Conservation (phyloP, 768 basidiomycete genomes). For the Suillus weaverae region DNA sequence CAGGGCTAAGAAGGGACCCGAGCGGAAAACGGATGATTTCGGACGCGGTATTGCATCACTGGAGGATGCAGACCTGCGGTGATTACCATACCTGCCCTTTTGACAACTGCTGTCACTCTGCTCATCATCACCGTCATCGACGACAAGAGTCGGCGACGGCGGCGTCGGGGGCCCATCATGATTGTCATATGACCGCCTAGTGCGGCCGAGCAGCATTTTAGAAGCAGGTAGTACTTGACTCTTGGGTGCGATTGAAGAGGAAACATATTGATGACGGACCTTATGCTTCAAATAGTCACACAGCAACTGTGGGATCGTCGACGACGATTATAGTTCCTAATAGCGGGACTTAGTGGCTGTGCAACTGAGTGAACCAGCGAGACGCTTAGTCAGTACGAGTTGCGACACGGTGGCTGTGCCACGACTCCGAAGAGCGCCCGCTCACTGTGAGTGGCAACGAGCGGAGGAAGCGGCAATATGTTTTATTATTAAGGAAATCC, state of each 20-base stretch:
- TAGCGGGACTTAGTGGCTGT: background rate
- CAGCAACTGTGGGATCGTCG: background rate
- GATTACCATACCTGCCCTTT: slow-evolving; percentile 16
- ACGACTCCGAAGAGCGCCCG: background rate
- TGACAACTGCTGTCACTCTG: slow-evolving; percentile 10
- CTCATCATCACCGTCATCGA: slow-evolving; percentile 13
- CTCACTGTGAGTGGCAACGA: background rate
- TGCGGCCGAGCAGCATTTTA: slow-evolving; percentile 26
- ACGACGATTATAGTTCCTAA: background rate
- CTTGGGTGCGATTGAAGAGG: background rate
- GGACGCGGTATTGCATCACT: slow-evolving; percentile 52
- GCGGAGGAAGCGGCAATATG: background rate
- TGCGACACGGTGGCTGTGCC: background rate
- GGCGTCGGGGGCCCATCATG: slow-evolving; percentile 22
- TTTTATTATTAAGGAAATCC: background rate
- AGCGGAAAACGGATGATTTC: slow-evolving; percentile 30
- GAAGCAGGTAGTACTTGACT: slow-evolving; percentile 5
- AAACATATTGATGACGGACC: slow-evolving; percentile 1
- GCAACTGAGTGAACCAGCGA: background rate
- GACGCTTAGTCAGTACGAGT: background rate
- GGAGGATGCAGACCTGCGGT: slow-evolving; percentile 40
- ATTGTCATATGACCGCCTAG: slow-evolving; percentile 23
- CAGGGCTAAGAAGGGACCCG: slow-evolving; percentile 21
- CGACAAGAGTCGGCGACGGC: slow-evolving; percentile 2
- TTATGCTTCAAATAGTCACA: background rate